phyloP scores from a whole-genome alignment of 2,329 filamentous ascomycete species.

The Paecilomyces sp. region DNA sequence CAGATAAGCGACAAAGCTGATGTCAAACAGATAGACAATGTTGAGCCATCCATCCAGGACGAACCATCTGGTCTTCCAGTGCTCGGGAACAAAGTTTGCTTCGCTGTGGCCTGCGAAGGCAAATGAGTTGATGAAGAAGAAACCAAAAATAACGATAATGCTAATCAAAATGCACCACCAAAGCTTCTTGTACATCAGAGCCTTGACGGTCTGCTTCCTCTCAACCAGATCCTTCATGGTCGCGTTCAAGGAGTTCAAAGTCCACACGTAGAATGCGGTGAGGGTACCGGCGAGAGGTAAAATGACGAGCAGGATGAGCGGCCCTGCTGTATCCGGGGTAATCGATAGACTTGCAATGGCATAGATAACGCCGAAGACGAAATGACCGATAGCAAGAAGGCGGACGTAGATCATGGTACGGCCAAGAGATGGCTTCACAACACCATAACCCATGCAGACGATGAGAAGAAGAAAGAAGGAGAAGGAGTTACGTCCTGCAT shows the following conservation, averaged over 20 bases:
- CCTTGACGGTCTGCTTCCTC: conserved; percentile 88
- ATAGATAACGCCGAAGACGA: conserved; percentile 90
- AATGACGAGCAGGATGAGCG: conserved; percentile 85
- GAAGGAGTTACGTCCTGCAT: conserved; percentile 91
- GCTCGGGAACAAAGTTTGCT: conserved; percentile 86
- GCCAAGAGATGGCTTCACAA: conserved; percentile 88
- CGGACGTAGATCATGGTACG: conserved; percentile 92
- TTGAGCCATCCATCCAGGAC: conserved; percentile 96
- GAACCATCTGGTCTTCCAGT: conserved; percentile 98
- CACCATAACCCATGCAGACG: conserved; percentile 98
- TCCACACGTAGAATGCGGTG: conserved; percentile 98
- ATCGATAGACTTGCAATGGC: conserved; percentile 82
- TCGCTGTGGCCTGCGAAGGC: conserved; percentile 80
- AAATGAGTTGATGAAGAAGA: conserved; percentile 98
- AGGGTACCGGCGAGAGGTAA: conserved; percentile 84
- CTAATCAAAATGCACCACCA: conserved; percentile 96
- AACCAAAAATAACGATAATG: conserved; percentile 92
- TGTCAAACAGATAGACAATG: conserved; percentile 88
- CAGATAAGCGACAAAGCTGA: conserved; percentile 86
- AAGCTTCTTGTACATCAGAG: conserved; percentile 92
- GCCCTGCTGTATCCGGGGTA: conserved; percentile 81
- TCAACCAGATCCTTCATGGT: conserved; percentile 96
- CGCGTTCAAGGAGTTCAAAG: conserved; percentile 84
- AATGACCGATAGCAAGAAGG: conserved; percentile 84
- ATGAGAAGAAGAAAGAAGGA: conserved; percentile 97